Evolutionary conservation across 2,329 filamentous ascomycete species (phyloP).

Genomic region (Aspergillus pseudoviridinutans): DNA sequence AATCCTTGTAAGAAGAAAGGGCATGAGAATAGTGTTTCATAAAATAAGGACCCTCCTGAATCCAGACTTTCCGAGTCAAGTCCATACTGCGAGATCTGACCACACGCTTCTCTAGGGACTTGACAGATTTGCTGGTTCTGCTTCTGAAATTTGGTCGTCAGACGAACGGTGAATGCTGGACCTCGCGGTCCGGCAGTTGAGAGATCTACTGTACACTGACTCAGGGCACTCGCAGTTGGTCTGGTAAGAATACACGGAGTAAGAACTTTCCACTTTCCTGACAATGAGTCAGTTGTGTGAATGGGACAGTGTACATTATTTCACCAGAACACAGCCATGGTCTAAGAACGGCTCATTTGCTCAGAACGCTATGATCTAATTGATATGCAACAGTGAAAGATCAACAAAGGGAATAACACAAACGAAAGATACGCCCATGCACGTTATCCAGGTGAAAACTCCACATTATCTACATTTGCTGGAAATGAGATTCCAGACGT

Average conservation of each 20-base stretch:
- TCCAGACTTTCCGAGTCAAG: background rate
- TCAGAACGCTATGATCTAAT: background rate
- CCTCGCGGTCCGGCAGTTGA: background rate
- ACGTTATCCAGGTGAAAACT: background rate
- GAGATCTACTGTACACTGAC: no score
- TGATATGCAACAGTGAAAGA: background rate
- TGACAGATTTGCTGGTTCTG: background rate
- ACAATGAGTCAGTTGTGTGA: background rate
- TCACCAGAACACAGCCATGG: background rate
- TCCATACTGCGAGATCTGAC: background rate
- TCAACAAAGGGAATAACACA: background rate
- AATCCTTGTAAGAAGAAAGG: background rate
- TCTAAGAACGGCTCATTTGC: background rate
- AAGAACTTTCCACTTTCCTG: background rate
- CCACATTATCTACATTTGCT: background rate
- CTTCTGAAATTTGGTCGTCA: background rate
- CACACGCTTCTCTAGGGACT: background rate
- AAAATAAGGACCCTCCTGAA: background rate
- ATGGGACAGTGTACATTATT: background rate
- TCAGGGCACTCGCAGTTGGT: background rate
- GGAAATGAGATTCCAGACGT: background rate
- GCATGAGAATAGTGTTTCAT: background rate
- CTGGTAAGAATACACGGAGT: background rate
- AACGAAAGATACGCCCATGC: background rate
- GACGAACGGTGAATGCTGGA: background rate